Evolutionary conservation across 176 grass and related monocot species (phyloP).

Genomic region (Raddia distichophylla): DNA sequence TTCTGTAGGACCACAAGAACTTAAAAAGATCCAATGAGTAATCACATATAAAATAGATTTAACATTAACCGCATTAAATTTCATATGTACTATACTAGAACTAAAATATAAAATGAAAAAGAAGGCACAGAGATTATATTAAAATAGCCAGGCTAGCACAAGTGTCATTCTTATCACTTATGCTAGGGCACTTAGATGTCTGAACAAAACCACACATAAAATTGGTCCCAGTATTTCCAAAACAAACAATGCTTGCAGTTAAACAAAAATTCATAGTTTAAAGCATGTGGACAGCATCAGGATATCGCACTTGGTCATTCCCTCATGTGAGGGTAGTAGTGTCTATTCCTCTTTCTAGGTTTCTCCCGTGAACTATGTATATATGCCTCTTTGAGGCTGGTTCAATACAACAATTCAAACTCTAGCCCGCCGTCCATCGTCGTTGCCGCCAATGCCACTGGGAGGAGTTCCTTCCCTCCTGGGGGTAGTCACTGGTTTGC

Average conservation of each 20-base stretch:
- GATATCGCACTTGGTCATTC: too few species aligned
- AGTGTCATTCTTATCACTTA: too few species aligned
- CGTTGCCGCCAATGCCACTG: too few species aligned
- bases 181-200: not conserved
- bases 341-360: too few species aligned
- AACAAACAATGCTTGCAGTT: not conserved
- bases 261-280: not conserved
- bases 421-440: too few species aligned
- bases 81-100: not conserved
- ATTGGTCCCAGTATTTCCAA: not conserved
- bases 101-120: not conserved
- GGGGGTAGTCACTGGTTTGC: too few species aligned
- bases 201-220: not conserved
- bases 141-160: not conserved
- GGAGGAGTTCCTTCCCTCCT: too few species aligned
- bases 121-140: not conserved
- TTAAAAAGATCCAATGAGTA: not conserved
- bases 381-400: too few species aligned
- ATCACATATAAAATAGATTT: not conserved
- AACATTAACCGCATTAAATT: not conserved
- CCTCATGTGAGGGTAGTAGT: too few species aligned
- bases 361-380: too few species aligned
- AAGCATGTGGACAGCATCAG: too few species aligned
- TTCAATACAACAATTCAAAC: too few species aligned
- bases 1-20: not conserved